Base-by-base conservation (phyloP, 1,284 basidiomycete species). In the Sporisorium graminicola region DNA sequence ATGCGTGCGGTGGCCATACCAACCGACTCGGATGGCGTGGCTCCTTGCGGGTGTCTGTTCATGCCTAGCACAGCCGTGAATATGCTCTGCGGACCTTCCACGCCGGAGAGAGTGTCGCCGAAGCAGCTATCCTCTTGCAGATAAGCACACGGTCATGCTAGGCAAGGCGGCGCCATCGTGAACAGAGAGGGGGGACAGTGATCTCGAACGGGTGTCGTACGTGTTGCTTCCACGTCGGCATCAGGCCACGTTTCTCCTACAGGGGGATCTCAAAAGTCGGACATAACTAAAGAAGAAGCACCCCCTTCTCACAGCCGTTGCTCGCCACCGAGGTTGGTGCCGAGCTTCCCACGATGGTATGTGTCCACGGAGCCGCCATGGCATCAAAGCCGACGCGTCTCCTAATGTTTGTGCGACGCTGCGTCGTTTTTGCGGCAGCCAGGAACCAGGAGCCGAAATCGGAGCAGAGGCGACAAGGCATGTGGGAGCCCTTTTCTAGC, bases 221-320 rank as follows among this genome's bases (percentile, higher is more conserved):
- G 27, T 49, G 24, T 29, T 16, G 49, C 33, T 53, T 40, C 37
- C 52, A 53, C 35, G 52, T 53, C 52, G 51, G 31, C 33, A 33
- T 10, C 8, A n/a, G 29, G 29, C 49, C 49, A 50, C 52, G 37
- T 52, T 27, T 42, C 31, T 57, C 55, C 55, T 47, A 57, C 55
- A 44, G 55, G 47, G 55, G 33, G n/a, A 1, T 51, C 20, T 16
- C 20, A 20, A 35, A 16, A 27, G 35, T 18, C 42, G 54, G 54
- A 57, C 55, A 40, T 53, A 53, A 24, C 37, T 14, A n/a, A n/a
- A n/a, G n/a, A 46, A 12, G 13, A 16, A 40, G 8, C 16, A 31
- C 3, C 26, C 9, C 13, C 13, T 18, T 24, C 24, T 27, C 37
- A 29, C 12, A 20, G 37, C 24, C 9, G 33, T 14, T n/a, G 42